Percentiles rank a stretch among this genome's conserved stretches.
Conservation (phyloP, 2,329 filamentous ascomycete species). For the Neospermospora avenae region DNA sequence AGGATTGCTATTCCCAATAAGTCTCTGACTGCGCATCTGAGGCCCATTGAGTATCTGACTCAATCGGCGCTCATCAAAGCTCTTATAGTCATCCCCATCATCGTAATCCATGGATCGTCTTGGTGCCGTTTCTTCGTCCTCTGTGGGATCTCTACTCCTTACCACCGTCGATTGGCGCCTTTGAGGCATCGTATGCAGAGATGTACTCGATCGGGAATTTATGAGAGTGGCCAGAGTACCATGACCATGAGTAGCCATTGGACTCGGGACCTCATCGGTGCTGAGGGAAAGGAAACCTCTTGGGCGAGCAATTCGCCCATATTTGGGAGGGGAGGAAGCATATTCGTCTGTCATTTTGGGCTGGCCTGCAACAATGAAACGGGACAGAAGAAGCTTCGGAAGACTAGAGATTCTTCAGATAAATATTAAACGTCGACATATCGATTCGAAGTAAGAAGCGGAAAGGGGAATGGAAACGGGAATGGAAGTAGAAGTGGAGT, state of each 20-base stretch:
- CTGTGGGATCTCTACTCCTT: slow-evolving; percentile 20
- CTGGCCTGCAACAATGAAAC: background rate
- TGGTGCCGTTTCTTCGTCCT: slow-evolving; percentile 28
- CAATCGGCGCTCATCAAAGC: slow-evolving; percentile 53
- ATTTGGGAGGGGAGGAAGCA: slow-evolving; percentile 22
- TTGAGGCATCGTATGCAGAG: slow-evolving; percentile 20
- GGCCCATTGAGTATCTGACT: slow-evolving; percentile 60
- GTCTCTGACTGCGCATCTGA: slow-evolving; percentile 75
- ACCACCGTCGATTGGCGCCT: slow-evolving; percentile 22
- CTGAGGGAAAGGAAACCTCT: slow-evolving; percentile 29
- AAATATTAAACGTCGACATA: background rate
- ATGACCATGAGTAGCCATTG: slow-evolving; percentile 33
- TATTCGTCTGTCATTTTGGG: slow-evolving; percentile 12
- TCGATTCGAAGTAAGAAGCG: background rate
- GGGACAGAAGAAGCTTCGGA: background rate
- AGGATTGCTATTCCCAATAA: slow-evolving; percentile 87
- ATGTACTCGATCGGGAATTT: slow-evolving; percentile 30
- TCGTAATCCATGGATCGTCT: slow-evolving; percentile 21
- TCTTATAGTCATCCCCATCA: slow-evolving; percentile 27
- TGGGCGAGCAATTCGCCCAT: slow-evolving; percentile 24
- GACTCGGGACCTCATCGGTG: slow-evolving; percentile 27
- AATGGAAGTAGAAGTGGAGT: background rate
- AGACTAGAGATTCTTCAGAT: background rate
- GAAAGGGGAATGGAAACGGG: background rate
- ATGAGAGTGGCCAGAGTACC: slow-evolving; percentile 32